Percentiles rank a stretch among this genome's conserved stretches.
These are phyloP conservation scores for Ailanthus altissimus DNA, from an alignment of 345 rosid species.

Conservation along the genomic window DNA sequence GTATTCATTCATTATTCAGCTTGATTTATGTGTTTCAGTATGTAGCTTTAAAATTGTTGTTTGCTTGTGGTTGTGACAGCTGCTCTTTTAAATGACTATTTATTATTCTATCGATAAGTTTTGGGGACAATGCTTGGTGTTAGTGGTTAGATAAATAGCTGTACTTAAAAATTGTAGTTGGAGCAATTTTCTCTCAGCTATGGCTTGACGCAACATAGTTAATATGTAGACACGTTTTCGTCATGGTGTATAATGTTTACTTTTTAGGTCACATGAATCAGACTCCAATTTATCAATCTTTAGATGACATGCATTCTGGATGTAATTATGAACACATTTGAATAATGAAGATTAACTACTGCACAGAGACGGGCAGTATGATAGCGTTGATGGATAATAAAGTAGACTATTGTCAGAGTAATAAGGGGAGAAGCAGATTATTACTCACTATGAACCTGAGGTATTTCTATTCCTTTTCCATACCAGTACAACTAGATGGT, in stretches of 20 bases:
- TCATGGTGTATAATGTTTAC: neutral
- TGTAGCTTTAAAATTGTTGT: neutral
- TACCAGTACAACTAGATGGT: neutral
- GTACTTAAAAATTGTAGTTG: neutral
- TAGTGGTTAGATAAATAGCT: slow-evolving; percentile 1
- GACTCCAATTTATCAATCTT: neutral
- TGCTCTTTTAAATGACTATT: neutral
- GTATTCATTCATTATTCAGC: slow-evolving; percentile 1
- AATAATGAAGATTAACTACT: neutral
- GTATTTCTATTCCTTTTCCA: neutral
- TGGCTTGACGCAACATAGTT: neutral
- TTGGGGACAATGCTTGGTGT: slow-evolving; percentile 6
- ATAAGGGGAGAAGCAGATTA: neutral
- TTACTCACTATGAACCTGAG: neutral
- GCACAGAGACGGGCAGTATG: neutral
- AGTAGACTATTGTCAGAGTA: slow-evolving; percentile 1
- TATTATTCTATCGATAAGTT: neutral
- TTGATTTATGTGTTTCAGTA: neutral
- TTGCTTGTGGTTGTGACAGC: neutral
- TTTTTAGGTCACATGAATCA: neutral
- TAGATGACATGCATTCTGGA: neutral
- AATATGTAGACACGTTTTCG: neutral
- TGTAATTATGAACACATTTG: neutral
- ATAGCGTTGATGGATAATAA: neutral
- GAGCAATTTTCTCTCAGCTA: neutral